Conservation (phyloP, 768 basidiomycete genomes). For the Mycena rosella region DNA sequence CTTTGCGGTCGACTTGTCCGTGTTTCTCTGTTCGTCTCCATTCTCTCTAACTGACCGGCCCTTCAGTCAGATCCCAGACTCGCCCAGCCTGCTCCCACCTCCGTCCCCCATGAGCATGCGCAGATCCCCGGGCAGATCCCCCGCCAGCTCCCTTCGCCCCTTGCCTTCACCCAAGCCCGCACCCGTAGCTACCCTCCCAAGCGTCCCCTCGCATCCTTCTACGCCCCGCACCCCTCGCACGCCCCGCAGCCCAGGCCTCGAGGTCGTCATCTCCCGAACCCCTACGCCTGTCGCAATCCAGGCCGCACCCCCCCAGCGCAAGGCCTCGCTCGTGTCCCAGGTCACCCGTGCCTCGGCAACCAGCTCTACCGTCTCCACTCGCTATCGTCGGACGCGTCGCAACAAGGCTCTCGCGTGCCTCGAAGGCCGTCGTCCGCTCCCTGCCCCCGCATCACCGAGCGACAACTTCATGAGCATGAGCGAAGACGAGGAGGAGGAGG, state of each 20-base stretch:
- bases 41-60: neutral
- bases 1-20: slow-evolving; percentile 25
- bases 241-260: neutral
- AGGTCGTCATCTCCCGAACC: slow-evolving; percentile 15
- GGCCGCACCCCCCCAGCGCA: slow-evolving; percentile 16
- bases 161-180: slow-evolving; percentile 31
- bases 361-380: slow-evolving; percentile 31
- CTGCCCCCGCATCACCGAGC: slow-evolving; percentile 28
- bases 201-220: slow-evolving; percentile 2
- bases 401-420: slow-evolving; percentile 62
- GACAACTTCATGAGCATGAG: slow-evolving; percentile 64
- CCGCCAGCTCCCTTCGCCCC: slow-evolving; percentile 30
- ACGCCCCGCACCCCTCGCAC: slow-evolving; percentile 8
- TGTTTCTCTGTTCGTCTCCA: neutral
- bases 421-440: slow-evolving; percentile 53
- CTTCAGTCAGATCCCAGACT: slow-evolving; percentile 25
- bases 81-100: slow-evolving; percentile 9
- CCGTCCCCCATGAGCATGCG: slow-evolving; percentile 24
- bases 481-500: slow-evolving; percentile 59
- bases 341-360: slow-evolving; percentile 27
- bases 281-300: slow-evolving; percentile 14
- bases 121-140: slow-evolving; percentile 16
- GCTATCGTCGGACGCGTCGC: slow-evolving; percentile 53
- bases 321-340: slow-evolving; percentile 26
- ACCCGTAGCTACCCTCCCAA: slow-evolving; percentile 24